These are phyloP conservation scores for Castanea sativa DNA, from an alignment of 306 rosid species.

Conservation along the genomic window DNA sequence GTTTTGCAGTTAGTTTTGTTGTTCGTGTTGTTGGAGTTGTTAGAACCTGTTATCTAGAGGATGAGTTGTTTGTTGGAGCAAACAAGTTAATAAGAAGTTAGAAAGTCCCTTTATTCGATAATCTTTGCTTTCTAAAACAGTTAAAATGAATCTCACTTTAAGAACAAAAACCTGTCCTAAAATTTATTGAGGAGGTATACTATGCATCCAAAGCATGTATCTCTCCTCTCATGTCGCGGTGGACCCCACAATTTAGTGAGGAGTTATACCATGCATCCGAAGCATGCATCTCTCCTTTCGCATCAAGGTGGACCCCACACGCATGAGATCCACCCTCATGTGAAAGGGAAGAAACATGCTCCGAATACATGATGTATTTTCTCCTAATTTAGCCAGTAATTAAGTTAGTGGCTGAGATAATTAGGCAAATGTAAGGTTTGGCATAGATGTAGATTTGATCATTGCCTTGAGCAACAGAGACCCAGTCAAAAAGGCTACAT, in stretches of 20 bases:
- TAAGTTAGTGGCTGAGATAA: background rate
- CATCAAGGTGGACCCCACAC: too few relatives aligned
- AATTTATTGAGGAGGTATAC: too few relatives aligned
- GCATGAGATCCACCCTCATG: too few relatives aligned
- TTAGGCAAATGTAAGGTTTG: background rate
- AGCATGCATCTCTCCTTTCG: too few relatives aligned
- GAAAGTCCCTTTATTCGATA: too few relatives aligned
- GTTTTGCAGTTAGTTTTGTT: background rate
- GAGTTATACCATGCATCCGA: too few relatives aligned
- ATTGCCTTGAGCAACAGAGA: background rate
- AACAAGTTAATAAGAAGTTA: background rate
- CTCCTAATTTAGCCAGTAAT: background rate
- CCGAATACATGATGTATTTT: too few relatives aligned
- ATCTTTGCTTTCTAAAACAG: background rate
- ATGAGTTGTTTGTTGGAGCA: background rate
- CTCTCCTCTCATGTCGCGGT: too few relatives aligned
- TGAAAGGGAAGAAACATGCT: too few relatives aligned
- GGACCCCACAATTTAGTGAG: too few relatives aligned
- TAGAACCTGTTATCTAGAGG: background rate
- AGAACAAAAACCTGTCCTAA: background rate
- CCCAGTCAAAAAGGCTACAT: background rate
- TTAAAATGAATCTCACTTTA: background rate
- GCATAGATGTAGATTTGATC: background rate
- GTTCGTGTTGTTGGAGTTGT: background rate
- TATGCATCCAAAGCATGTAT: too few relatives aligned